phyloP scores from a whole-genome alignment of 768 basidiomycete genomes.

The Phlebiopsis flavidoalba region DNA sequence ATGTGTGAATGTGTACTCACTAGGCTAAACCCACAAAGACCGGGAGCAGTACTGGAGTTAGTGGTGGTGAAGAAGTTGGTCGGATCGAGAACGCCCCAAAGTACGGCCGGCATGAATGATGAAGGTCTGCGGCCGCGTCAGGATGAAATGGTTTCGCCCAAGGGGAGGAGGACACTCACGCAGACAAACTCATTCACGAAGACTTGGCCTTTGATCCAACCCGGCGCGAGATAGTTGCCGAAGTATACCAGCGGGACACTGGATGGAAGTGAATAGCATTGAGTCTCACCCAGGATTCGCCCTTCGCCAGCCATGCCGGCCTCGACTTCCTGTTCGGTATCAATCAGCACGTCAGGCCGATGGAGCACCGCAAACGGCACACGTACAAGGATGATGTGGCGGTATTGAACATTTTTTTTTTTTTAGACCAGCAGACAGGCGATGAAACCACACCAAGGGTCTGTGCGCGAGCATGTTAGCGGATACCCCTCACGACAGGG shows the following conservation, averaged over 20 bases:
- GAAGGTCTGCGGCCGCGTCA: constrained; percentile 30
- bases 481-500: constrained; percentile 42
- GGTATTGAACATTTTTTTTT: constrained; percentile 61
- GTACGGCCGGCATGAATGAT: constrained; percentile 44
- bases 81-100: constrained; percentile 54
- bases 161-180: constrained; percentile 28
- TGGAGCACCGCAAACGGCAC: neutral
- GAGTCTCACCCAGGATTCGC: constrained; percentile 17
- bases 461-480: constrained; percentile 61
- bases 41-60: constrained; percentile 48
- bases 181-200: constrained; percentile 55
- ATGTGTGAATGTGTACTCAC: constrained; percentile 31
- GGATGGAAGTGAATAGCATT: constrained; percentile 26
- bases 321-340: constrained; percentile 28
- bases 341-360: constrained; percentile 25
- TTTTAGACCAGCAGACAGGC: constrained; percentile 59
- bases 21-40: constrained; percentile 53
- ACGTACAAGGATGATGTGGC: constrained; percentile 40
- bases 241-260: constrained; percentile 41
- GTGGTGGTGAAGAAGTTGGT: constrained; percentile 52
- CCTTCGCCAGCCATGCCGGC: constrained; percentile 18
- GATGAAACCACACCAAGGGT: constrained; percentile 59
- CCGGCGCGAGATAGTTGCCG: constrained; percentile 41
- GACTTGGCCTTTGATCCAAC: constrained; percentile 37
- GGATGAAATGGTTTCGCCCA: neutral